Evolutionary conservation across 768 basidiomycete genomes (phyloP), one percentile per base, ranked within the genome.

Genomic region (Amanita muscaria): DNA sequence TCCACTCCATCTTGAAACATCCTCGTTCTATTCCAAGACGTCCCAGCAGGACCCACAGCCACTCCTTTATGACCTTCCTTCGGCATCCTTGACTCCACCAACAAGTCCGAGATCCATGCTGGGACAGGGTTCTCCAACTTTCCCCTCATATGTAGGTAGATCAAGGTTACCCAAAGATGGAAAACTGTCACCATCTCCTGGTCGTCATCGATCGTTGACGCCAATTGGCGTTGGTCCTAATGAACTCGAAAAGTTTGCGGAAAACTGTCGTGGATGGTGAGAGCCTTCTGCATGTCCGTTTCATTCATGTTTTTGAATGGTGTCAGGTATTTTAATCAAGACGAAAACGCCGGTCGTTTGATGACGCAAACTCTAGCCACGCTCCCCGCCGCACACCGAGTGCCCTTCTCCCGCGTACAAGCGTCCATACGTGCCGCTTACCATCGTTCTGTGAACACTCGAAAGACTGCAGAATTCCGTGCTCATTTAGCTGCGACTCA

Each of bases 361-460:
- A 90, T 94, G 80, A 84, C 86, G 11, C 81, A 88, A 51, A 88
- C 80, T 3, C 68, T 94, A 36, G 74, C 87, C 35, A 81, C 80
- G 25, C 72, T 91, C 3, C 83, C 84, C 5, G 77, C 88, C 2
- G 80, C 86, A 1, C 89, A 93, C 53, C 82, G 87, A 46, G 88
- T 90, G 7, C 83, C 87, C 1, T 94, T 84, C 60, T 83, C 88
- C 16, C 80, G 87, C 47, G 63, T 93, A 15, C 91, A 94, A 59
- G 83, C 89, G 1, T 85, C 85, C 15, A 82, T 92, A 21, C 80
- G 91, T 33, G 80, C 88, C 31, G 80, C 81, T 35, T 92, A 83
- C 56, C 91, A 94, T 61, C 78, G 80, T 40, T 85, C 79, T 48
- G 74, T 89, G 51, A 83, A 83, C 50, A 75, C 78, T 29, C 73